Conservation (phyloP, 148 eudicot genomes). For the Drosera capensis region DNA sequence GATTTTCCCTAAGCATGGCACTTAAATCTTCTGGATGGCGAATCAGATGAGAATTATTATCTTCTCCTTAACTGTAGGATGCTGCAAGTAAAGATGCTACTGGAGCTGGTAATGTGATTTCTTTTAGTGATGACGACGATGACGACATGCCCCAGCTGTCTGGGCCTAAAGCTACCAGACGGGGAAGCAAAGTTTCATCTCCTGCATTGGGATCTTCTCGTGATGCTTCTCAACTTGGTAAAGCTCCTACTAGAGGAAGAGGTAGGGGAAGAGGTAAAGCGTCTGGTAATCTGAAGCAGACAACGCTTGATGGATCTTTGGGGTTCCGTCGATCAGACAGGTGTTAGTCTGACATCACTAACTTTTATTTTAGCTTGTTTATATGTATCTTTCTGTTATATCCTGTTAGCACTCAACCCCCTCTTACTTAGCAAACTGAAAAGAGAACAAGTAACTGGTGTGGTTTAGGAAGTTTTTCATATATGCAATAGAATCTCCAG, state of each 20-base stretch:
- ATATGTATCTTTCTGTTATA: background rate
- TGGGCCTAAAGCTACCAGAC: constrained; percentile 26
- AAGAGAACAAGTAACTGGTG: too few relatives aligned
- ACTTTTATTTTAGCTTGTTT: background rate
- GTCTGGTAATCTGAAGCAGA: constrained; percentile 59
- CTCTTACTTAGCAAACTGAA: background rate
- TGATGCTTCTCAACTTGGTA: constrained; percentile 38
- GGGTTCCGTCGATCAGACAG: constrained; percentile 71
- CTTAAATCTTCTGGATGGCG: background rate
- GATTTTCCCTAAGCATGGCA: constrained; percentile 6
- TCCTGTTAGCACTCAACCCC: background rate
- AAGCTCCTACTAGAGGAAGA: constrained; percentile 49
- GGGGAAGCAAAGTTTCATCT: constrained; percentile 42
- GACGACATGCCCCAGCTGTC: constrained; percentile 46
- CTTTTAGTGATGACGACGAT: constrained; percentile 93
- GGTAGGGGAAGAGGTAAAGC: constrained; percentile 72
- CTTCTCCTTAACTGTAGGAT: constrained; percentile 18
- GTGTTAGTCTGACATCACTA: constrained; percentile 9
- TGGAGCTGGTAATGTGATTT: constrained; percentile 43
- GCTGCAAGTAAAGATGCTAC: constrained; percentile 25
- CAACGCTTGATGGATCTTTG: constrained; percentile 67
- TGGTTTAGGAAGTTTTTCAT: too few relatives aligned
- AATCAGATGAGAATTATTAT: background rate
- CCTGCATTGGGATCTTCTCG: constrained; percentile 19
- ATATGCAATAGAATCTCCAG: too few relatives aligned